Conservation (phyloP, 768 basidiomycete genomes). For the Hemileccinum rubropunctum region DNA sequence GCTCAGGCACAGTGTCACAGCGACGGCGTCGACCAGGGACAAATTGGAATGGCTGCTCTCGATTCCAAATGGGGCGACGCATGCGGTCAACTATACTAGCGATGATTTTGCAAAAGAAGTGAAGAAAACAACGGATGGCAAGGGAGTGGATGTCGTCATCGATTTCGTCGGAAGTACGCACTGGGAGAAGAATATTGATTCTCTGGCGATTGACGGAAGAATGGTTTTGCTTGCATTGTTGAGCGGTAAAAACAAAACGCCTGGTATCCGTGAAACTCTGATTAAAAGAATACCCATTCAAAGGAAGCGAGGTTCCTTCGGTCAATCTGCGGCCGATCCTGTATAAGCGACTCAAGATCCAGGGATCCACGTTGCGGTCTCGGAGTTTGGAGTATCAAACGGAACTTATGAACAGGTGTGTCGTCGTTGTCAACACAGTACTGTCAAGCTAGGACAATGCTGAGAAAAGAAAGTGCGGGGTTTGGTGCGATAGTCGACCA, state of each 20-base stretch:
- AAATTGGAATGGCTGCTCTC: conserved; percentile 77
- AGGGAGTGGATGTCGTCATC: conserved; percentile 80
- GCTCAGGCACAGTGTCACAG: conserved; percentile 63
- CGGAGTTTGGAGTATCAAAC: conserved; percentile 75
- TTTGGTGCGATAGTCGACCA: conserved; percentile 57
- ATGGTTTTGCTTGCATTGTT: conserved; percentile 68
- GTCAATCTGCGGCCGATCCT: conserved; percentile 66
- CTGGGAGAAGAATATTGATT: conserved; percentile 69
- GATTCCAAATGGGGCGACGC: conserved; percentile 66
- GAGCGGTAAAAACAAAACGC: conserved; percentile 49
- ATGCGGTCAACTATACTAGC: conserved; percentile 81
- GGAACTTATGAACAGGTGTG: conserved; percentile 59
- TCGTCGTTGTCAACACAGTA: background rate
- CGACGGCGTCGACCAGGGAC: conserved; percentile 81
- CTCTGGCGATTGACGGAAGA: conserved; percentile 66
- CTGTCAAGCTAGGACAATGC: background rate
- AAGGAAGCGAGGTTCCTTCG: conserved; percentile 51
- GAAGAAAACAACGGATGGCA: conserved; percentile 60
- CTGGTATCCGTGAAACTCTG: conserved; percentile 16
- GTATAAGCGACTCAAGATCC: conserved; percentile 81
- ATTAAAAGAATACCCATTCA: conserved; percentile 16
- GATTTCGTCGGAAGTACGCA: conserved; percentile 82
- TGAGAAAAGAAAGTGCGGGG: conserved; percentile 27
- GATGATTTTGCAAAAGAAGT: conserved; percentile 76
- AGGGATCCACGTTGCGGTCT: conserved; percentile 84